phyloP scores from a whole-genome alignment of 768 basidiomycete genomes.

The Kwoniella newhampshirensis region DNA sequence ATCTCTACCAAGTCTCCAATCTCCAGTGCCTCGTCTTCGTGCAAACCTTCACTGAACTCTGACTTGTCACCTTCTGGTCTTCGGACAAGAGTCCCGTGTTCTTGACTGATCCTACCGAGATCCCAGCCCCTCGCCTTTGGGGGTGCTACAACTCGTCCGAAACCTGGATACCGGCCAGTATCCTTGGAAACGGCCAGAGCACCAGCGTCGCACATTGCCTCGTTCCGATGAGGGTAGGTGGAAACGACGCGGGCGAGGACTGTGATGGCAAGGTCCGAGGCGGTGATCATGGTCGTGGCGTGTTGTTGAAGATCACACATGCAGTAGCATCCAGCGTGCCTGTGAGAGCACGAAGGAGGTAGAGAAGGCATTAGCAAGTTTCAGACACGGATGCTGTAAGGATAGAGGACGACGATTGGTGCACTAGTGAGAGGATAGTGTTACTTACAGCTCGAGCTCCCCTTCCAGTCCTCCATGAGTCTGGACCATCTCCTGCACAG shows the following conservation, averaged over 20 bases:
- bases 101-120: constrained; percentile 55
- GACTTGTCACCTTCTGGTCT: constrained; percentile 2
- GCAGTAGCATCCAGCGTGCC: constrained; percentile 62
- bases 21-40: constrained; percentile 49
- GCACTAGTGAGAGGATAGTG: not conserved
- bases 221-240: constrained; percentile 71
- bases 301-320: constrained; percentile 81
- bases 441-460: constrained; percentile 70
- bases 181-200: constrained; percentile 86
- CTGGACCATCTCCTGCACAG: constrained; percentile 56
- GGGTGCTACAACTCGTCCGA: constrained; percentile 66
- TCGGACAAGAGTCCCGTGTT: constrained; percentile 67
- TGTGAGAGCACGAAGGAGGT: constrained; percentile 11
- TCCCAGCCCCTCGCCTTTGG: constrained; percentile 60
- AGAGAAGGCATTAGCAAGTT: too few species aligned
- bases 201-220: constrained; percentile 71
- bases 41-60: constrained; percentile 24
- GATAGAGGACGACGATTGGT: not conserved
- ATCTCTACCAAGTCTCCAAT: constrained; percentile 69
- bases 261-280: constrained; percentile 63
- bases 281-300: constrained; percentile 67
- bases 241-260: constrained; percentile 74
- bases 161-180: constrained; percentile 69
- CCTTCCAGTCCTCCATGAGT: constrained; percentile 61
- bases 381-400: too few species aligned